Percentiles rank a stretch among this genome's conserved stretches.
Evolutionary conservation across 441 rosid species (phyloP).

Genomic region (Biscutella auriculata): DNA sequence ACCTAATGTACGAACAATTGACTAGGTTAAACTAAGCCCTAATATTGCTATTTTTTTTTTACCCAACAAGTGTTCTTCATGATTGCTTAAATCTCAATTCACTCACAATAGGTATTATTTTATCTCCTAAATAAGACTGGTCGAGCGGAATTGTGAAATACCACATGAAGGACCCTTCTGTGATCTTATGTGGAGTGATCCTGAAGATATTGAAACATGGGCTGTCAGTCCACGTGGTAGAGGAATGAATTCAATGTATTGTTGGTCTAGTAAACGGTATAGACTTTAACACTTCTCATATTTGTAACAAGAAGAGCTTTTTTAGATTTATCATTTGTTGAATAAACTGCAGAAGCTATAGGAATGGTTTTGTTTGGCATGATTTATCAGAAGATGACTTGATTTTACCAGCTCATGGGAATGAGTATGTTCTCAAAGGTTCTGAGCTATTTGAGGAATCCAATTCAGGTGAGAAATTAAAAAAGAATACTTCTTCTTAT

Average conservation of each 20-base stretch:
- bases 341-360: conserved; percentile 61
- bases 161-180: conserved; percentile 99
- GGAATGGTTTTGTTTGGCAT: conserved; percentile 71
- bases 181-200: conserved; percentile 99
- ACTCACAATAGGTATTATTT: conserved; percentile 7
- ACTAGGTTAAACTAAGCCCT: conserved; percentile 49
- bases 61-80: background rate
- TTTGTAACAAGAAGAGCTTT: too few species aligned
- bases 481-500: background rate
- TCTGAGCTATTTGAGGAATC: conserved; percentile 63
- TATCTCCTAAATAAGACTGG: conserved; percentile 54
- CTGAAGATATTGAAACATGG: conserved; percentile 99
- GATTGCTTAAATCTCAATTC: background rate
- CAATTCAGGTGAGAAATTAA: conserved; percentile 59
- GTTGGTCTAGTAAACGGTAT: too few species aligned
- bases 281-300: too few species aligned
- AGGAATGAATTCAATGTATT: too few species aligned
- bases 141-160: conserved; percentile 93
- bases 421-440: conserved; percentile 66
- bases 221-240: conserved; percentile 99
- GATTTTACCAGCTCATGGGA: conserved; percentile 56
- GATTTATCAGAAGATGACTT: conserved; percentile 58
- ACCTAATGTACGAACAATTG: conserved; percentile 88
- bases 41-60: background rate
- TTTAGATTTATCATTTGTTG: too few species aligned